Conservation (phyloP, 1,139 yeast species). For the Suhomyces bribrorum region DNA sequence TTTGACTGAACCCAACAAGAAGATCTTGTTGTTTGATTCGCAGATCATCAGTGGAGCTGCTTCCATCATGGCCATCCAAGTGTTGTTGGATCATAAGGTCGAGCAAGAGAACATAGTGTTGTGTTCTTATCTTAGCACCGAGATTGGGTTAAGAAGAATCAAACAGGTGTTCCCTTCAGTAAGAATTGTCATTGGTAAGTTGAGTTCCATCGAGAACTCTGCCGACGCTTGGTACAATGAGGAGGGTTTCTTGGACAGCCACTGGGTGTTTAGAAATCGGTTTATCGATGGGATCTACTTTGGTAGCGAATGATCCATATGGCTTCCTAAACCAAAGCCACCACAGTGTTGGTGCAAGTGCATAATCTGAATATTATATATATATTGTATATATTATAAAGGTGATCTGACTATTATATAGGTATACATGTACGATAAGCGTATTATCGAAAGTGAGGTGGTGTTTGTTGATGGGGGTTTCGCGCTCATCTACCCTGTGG, state of each 20-base stretch:
- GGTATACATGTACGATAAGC: too few relatives aligned
- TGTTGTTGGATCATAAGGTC: conserved; percentile 81
- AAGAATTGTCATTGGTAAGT: conserved; percentile 66
- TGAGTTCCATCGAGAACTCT: conserved; percentile 43
- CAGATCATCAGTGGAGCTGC: conserved; percentile 94
- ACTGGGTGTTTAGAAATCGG: conserved; percentile 67
- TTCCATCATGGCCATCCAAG: conserved; percentile 90
- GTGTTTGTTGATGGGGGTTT: too few relatives aligned
- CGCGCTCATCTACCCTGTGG: too few relatives aligned
- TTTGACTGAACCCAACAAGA: conserved; percentile 28
- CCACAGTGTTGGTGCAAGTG: background rate
- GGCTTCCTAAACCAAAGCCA: background rate
- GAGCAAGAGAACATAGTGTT: conserved; percentile 61
- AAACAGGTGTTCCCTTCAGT: conserved; percentile 71
- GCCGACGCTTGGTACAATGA: conserved; percentile 30
- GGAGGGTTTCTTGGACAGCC: conserved; percentile 43
- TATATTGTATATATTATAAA: too few relatives aligned
- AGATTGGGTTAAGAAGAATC: conserved; percentile 75
- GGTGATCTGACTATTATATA: too few relatives aligned
- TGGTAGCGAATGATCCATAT: conserved; percentile 51
- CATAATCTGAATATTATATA: background rate
- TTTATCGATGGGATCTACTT: conserved; percentile 79
- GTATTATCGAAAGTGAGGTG: too few relatives aligned
- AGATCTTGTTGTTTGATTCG: conserved; percentile 75
- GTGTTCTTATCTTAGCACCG: conserved; percentile 76